Evolutionary conservation across 345 rosid species (phyloP).

Genomic region (Eucalyptus grandis): DNA sequence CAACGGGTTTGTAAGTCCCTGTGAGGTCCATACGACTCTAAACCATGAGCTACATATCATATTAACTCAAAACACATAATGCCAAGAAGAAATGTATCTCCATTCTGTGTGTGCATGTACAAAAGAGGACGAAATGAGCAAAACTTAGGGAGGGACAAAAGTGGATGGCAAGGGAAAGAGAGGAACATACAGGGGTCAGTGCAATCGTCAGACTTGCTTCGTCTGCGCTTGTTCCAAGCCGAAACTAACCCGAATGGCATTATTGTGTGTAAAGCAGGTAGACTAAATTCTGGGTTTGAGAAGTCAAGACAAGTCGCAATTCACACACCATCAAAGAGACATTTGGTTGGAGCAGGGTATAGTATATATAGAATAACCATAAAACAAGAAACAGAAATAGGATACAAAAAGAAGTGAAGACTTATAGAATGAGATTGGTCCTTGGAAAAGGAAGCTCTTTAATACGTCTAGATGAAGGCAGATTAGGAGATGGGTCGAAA

Average conservation of each 20-base stretch:
- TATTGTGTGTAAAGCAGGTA: not conserved
- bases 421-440: not conserved
- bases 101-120: not conserved
- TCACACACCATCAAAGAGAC: not conserved
- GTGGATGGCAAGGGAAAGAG: not conserved
- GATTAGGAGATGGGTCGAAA: not conserved
- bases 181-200: conserved; percentile 52
- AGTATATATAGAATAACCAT: not conserved
- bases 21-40: not conserved
- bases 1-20: conserved; percentile 75
- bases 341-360: not conserved
- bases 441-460: not conserved
- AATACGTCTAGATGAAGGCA: not conserved
- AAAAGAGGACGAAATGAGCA: not conserved
- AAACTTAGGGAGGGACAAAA: not conserved
- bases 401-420: not conserved
- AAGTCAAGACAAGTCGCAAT: not conserved
- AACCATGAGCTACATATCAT: not conserved
- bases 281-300: not conserved
- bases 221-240: conserved; percentile 90
- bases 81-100: not conserved
- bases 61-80: not conserved
- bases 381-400: not conserved
- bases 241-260: conserved; percentile 89
- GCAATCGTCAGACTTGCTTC: conserved; percentile 76